Evolutionary conservation across 306 rosid genomes (phyloP).

Genomic region (Acacia crassicarpa): DNA sequence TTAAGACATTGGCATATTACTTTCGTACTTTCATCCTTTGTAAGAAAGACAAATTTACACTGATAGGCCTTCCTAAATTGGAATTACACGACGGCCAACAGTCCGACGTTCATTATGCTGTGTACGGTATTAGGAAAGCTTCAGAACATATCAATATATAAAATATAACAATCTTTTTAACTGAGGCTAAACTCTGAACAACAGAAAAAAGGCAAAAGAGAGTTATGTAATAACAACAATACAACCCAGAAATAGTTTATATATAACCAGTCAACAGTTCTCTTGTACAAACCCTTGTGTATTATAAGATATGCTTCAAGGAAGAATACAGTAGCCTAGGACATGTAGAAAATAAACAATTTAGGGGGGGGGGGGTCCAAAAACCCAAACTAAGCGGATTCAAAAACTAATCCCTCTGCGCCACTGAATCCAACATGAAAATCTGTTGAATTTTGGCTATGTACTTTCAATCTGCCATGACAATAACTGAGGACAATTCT

Average conservation of each 20-base stretch:
- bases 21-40: too few relatives aligned
- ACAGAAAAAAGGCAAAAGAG: not conserved
- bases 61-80: not conserved
- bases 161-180: not conserved
- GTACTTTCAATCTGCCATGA: conserved; percentile 39
- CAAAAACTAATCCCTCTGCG: conserved; percentile 38
- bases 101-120: too few relatives aligned
- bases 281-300: conserved; percentile 29
- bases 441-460: conserved; percentile 43
- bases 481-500: conserved; percentile 37
- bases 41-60: not conserved
- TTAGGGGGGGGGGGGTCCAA: conserved; percentile 38
- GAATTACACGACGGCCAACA: not conserved
- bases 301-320: conserved; percentile 25
- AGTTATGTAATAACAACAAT: conserved; percentile 8
- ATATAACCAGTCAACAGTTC: conserved; percentile 25
- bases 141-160: not conserved
- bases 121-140: too few relatives aligned
- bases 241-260: conserved; percentile 28
- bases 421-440: conserved; percentile 52
- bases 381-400: conserved; percentile 39
- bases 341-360: conserved; percentile 31
- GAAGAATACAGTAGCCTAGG: conserved; percentile 30
- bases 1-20: too few relatives aligned
- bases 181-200: not conserved